Evolutionary conservation across 768 basidiomycete genomes (phyloP), one percentile per base, ranked within the genome.

Genomic region (Lentinula boryana): DNA sequence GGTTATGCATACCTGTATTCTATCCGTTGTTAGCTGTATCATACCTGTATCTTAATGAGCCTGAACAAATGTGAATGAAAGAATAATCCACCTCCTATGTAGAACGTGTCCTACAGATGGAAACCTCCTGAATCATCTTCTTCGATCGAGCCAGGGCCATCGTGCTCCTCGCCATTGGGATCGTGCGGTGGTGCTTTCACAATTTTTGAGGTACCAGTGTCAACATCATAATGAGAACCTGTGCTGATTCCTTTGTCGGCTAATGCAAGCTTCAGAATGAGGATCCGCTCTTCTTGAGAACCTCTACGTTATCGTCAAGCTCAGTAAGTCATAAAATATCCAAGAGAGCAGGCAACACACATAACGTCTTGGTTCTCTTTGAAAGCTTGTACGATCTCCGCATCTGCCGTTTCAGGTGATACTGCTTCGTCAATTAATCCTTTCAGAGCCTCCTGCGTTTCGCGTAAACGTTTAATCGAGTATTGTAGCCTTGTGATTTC

Each of bases 401-500:
- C 72, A 68, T 91, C 90, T 3, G 71, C 69, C 56, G 71, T 70
- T 44, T 69, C 50, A n/a, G 58, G 70, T 5, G 74, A 61, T 18
- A 69, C 63, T 32, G 76, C 69, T 18, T 71, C 71, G 7, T 64
- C 70, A 44, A 85, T 66, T 63, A 80, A 76, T 60, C 82, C 79
- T 52, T 75, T 68, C 27, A 93, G 75, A 54, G 80, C 74, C 7
- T 68, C 65, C 68, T 94, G 91, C 5, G 92, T 90, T 38, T 78
- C 75, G 60, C 72, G 74, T 54, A 94, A 73, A 64, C 84, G 87
- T 38, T 68, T 65, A 54, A 94, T 69, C 9, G 92, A 93, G 67
- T 90, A 84, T 64, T 85, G 82, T 12, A 93, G 76, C 59, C 92
- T 85, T 36, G 84, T 69, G 52, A 93, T 91, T 71, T 94, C 92